These are phyloP conservation scores for Cokeromyces recurvatus DNA, from an alignment of 371 early-diverging fungal species.

Conservation along the genomic window DNA sequence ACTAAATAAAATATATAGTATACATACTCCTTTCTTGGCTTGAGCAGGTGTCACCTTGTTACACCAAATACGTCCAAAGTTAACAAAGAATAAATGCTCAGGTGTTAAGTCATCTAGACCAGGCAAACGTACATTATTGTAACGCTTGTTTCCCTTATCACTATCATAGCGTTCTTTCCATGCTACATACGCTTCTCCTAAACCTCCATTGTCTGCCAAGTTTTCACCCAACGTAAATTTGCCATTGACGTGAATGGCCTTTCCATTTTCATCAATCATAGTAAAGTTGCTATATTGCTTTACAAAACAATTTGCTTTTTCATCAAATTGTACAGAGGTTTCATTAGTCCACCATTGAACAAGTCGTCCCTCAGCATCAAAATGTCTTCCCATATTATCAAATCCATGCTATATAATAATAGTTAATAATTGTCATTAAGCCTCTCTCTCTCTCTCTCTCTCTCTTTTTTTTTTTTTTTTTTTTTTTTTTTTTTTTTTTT, in stretches of 20 bases:
- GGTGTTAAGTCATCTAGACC: slow-evolving; percentile 42
- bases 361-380: slow-evolving; percentile 35
- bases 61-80: slow-evolving; percentile 54
- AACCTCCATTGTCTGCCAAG: slow-evolving; percentile 71
- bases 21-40: slow-evolving; percentile 29
- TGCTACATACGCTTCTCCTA: slow-evolving; percentile 32
- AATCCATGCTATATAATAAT: slow-evolving; percentile 34
- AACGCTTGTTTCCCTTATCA: slow-evolving; percentile 24
- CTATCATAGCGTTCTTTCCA: slow-evolving; percentile 38
- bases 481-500: too few species aligned
- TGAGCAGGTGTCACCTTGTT: slow-evolving; percentile 33
- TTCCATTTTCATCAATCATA: slow-evolving; percentile 22
- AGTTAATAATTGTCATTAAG: background rate
- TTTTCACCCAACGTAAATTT: slow-evolving; percentile 62
- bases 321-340: slow-evolving; percentile 45
- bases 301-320: slow-evolving; percentile 53
- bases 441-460: too few species aligned
- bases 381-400: slow-evolving; percentile 48
- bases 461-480: too few species aligned
- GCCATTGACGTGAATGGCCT: slow-evolving; percentile 40
- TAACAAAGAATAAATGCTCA: slow-evolving; percentile 53
- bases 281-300: slow-evolving; percentile 55
- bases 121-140: slow-evolving; percentile 44
- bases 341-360: slow-evolving; percentile 62
- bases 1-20: background rate